Base-by-base conservation (phyloP, 306 rosid genomes). In the Cucumis cinereus region DNA sequence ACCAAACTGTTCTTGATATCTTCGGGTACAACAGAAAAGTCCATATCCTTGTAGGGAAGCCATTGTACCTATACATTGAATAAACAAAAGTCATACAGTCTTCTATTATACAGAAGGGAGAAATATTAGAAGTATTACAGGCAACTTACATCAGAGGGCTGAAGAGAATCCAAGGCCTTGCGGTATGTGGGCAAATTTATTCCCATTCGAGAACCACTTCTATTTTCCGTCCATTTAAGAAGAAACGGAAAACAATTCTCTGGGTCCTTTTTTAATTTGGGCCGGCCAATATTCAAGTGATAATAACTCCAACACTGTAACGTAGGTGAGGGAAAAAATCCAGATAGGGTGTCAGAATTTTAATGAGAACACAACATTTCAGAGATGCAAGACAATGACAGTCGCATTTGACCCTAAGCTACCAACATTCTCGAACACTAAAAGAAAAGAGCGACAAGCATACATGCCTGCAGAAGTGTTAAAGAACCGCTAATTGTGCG, bases 401-500 rank as follows among this genome's bases (percentile, higher is more conserved):
- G 57, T 23, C 22, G 17, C 14, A 74, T 36, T 36, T 11, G 77
- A 53, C 64, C n/a, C 49, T 74, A 74, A 74, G 12, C 10, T 35
- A 74, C 55, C 54, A 23, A 15, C 74, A 45, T 69, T 69, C 56
- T 14, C 8, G 22, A 43, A 14, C 28, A 69, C 52, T 12, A 50
- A 28, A 77, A 47, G 71, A 57, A 43, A 14, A 75, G 73, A 78
- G 77, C 24, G 23, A 57, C 35, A 10, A 38, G 77, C 40, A 22
- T 30, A 74, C 36, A 40, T 62, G 86, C 98, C 98, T 92, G 98
- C 38, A 92, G 77, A 68, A 92, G 85, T 77, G 97, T 92, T 81
- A 92, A 81, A 78, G 93, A 90, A 80, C 96, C 97, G 78, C 96
- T 92, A 10, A 92, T 84, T 17, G 96, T 92, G 84, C 97, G 88